A percentile compares a stretch with the other conserved stretches of the same genome.
phyloP scores from a whole-genome alignment of 176 grass and related monocot genomes.

The Stipa capillata region DNA sequence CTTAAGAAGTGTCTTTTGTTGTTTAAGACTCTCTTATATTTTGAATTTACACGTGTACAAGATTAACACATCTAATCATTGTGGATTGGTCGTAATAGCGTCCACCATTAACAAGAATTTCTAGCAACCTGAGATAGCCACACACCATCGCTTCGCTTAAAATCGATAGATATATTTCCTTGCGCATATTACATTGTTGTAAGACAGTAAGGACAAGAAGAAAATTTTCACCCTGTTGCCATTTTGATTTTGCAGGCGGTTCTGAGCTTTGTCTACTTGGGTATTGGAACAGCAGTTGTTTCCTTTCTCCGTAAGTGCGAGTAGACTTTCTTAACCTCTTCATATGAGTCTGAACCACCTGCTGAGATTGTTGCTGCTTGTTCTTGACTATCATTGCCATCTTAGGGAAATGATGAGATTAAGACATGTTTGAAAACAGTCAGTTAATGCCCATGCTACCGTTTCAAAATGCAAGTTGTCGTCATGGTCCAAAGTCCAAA shows the following conservation, averaged over 20 bases:
- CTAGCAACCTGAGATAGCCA: neutral
- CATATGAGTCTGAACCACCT: neutral
- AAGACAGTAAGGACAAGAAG: neutral
- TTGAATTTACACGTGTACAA: neutral
- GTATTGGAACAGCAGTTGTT: conserved; percentile 30
- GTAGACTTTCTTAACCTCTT: neutral
- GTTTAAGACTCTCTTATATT: neutral
- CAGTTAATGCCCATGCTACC: neutral
- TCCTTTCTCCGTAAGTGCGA: conserved; percentile 53
- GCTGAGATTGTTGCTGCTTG: neutral
- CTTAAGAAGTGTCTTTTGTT: neutral
- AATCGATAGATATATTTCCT: neutral
- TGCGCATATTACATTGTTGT: neutral
- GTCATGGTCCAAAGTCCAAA: no score
- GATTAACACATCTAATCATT: neutral
- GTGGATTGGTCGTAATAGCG: neutral
- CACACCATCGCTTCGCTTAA: neutral
- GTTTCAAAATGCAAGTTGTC: neutral
- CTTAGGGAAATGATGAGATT: neutral
- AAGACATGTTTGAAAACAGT: neutral
- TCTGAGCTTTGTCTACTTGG: conserved; percentile 49
- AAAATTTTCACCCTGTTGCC: neutral
- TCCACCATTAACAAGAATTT: neutral
- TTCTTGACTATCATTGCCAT: conserved; percentile 1
- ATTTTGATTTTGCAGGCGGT: conserved; percentile 32